A percentile compares a stretch with the other conserved stretches of the same genome.
Conservation (phyloP, 2,329 filamentous ascomycete genomes). For the Zelopaecilomyces penicillatus region DNA sequence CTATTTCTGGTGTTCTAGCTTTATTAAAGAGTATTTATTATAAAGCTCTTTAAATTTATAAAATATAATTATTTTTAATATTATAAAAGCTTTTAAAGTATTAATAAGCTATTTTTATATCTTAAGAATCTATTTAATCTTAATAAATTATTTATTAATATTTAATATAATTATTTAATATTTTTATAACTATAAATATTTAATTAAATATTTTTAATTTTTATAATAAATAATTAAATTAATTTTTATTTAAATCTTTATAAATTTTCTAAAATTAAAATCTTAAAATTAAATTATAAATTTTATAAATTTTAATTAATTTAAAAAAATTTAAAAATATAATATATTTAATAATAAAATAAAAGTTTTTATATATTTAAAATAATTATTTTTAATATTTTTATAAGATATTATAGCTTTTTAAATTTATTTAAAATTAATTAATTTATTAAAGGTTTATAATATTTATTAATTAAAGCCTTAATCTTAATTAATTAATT, state of each 20-base stretch:
- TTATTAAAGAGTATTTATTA: no score
- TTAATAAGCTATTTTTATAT: background rate
- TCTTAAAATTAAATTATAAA: no score
- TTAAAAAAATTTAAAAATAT: no score
- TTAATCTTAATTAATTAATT: background rate
- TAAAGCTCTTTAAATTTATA: no score
- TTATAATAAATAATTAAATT: background rate
- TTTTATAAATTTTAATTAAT: no score
- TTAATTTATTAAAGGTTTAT: background rate
- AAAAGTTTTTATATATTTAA: no score
- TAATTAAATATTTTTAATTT: background rate
- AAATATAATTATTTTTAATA: background rate
- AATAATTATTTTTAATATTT: no score
- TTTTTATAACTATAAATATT: background rate
- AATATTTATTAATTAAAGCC: background rate
- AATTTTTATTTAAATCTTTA: background rate
- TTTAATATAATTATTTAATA: background rate
- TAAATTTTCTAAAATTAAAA: no score
- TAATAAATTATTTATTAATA: background rate
- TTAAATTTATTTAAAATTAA: background rate
- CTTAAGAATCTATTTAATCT: no score
- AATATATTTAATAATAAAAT: background rate
- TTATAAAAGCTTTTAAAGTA: background rate
- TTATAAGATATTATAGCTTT: no score
- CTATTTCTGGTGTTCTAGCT: no score